A percentile compares a stretch with the other conserved stretches of the same genome.
Evolutionary conservation across 1,139 yeast genomes (phyloP).

Genomic region (Geotrichum restrictum): DNA sequence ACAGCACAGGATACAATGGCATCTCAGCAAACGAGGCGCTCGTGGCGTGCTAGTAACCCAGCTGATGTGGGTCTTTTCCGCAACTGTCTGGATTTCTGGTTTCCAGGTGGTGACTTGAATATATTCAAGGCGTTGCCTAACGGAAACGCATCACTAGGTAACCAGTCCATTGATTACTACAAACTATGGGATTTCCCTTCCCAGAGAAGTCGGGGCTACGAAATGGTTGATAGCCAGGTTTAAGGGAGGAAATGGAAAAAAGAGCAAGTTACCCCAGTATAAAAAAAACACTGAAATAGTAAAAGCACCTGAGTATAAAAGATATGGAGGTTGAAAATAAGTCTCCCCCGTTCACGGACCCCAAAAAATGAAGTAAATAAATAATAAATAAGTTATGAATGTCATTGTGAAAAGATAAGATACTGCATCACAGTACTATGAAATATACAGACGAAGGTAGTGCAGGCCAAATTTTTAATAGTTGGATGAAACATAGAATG

Average conservation of each 20-base stretch:
- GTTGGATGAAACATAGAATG: too few relatives aligned
- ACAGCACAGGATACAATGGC: slow-evolving; percentile 35
- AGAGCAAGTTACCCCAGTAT: background rate
- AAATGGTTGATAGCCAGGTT: slow-evolving; percentile 23
- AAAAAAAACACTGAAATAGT: background rate
- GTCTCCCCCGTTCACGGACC: too few relatives aligned
- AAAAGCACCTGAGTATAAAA: background rate
- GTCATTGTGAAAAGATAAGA: too few relatives aligned
- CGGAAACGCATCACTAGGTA: slow-evolving; percentile 36
- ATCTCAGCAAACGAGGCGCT: slow-evolving; percentile 16
- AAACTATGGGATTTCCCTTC: slow-evolving; percentile 36
- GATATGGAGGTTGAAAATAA: too few relatives aligned
- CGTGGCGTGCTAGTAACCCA: slow-evolving; percentile 32
- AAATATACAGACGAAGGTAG: too few relatives aligned
- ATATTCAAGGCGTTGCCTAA: slow-evolving; percentile 27
- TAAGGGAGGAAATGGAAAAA: background rate
- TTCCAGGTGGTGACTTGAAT: slow-evolving; percentile 28
- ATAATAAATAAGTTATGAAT: too few relatives aligned
- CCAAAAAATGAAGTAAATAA: too few relatives aligned
- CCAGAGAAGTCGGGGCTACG: slow-evolving; percentile 21
- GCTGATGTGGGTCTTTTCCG: slow-evolving; percentile 37
- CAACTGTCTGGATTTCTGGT: slow-evolving; percentile 44
- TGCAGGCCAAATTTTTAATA: too few relatives aligned
- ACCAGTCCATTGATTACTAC: slow-evolving; percentile 39
- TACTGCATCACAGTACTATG: too few relatives aligned